phyloP scores from a whole-genome alignment of 768 basidiomycete species.

The Paxillus involutus region DNA sequence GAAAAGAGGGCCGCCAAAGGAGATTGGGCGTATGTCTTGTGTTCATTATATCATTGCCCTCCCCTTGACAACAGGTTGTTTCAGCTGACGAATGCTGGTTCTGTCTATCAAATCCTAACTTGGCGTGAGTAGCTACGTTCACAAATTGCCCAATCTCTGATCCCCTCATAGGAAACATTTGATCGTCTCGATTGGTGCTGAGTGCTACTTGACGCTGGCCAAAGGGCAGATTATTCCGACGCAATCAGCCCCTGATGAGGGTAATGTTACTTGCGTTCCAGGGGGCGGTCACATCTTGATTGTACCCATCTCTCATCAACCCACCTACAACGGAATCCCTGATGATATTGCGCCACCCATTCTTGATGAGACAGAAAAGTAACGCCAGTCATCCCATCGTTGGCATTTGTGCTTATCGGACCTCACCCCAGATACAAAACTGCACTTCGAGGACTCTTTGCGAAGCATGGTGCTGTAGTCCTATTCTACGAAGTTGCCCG shows the following conservation, averaged over 20 bases:
- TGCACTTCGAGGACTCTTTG: slow-evolving; percentile 71
- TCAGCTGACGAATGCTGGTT: slow-evolving; percentile 97
- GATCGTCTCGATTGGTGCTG: slow-evolving; percentile 89
- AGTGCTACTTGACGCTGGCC: slow-evolving; percentile 94
- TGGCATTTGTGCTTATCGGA: not conserved
- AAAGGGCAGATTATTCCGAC: slow-evolving; percentile 95
- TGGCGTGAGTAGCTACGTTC: slow-evolving; percentile 57
- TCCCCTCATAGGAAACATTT: slow-evolving; percentile 74
- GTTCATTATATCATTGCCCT: not conserved
- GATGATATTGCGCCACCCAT: slow-evolving; percentile 74
- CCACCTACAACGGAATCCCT: slow-evolving; percentile 82
- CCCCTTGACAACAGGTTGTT: slow-evolving; percentile 6
- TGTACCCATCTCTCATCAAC: slow-evolving; percentile 91
- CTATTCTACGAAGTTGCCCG: slow-evolving; percentile 90
- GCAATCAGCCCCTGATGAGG: slow-evolving; percentile 48
- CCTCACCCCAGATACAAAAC: slow-evolving; percentile 63
- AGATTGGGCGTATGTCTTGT: slow-evolving; percentile 75
- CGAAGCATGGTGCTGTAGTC: slow-evolving; percentile 61
- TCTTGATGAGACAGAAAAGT: slow-evolving; percentile 79
- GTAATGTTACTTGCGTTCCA: slow-evolving; percentile 55
- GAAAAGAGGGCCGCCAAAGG: slow-evolving; percentile 60
- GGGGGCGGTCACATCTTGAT: slow-evolving; percentile 97
- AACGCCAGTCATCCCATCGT: slow-evolving; percentile 13
- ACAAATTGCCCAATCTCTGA: slow-evolving; percentile 2
- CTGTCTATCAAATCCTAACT: slow-evolving; percentile 90